Base-by-base conservation (phyloP, 129 eudicot genomes). In the Lactuca saligna region DNA sequence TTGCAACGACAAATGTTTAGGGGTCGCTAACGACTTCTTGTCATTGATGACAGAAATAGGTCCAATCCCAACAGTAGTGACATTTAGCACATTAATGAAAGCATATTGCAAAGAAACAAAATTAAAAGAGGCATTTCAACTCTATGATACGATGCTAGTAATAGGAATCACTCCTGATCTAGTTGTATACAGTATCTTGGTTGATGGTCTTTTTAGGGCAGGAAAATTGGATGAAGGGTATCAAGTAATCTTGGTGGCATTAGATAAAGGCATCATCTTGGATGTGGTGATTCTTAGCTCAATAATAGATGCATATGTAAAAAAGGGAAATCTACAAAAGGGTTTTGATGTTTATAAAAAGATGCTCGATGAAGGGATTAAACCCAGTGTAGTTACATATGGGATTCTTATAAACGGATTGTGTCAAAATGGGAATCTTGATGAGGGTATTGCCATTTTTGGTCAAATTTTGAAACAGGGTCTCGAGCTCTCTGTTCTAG, bases 261-360 rank as follows among this genome's bases (percentile, higher is more conserved):
- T 85, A 50, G 81, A 65, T 17, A 73, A 51, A 74, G 96, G 96
- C 34, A 69, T 88, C 53, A 59, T 82, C 25, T 71, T 85, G 50
- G 96, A 88, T 76, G 77, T 63, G 8, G 91, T 88, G 54, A 61
- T 80, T 63, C 81, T 88, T 55, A 78, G 88, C 66, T 78, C 86
- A 34, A 61, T 88, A 5, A 70, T 85, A 44, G 85, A 88, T 70
- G 82, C 91, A 12, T 82, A 61, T 71, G 51, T 80, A 55, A 78
- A 57, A 61, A 46, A 17, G 42, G 91, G 91, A 55, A 78, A 85
- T 69, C 14, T 82, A 13, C 78, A 25, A 8, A 82, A 73, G 72
- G 96, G 82, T 25, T 66, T 78, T 75, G 83, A 57, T 46, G 80
- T 78, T 41, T 88, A 85, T 39, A 85, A 51, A 25, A 69, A 79